Conservation (phyloP, 148 eudicot genomes). For the Polygonum maritimum region DNA sequence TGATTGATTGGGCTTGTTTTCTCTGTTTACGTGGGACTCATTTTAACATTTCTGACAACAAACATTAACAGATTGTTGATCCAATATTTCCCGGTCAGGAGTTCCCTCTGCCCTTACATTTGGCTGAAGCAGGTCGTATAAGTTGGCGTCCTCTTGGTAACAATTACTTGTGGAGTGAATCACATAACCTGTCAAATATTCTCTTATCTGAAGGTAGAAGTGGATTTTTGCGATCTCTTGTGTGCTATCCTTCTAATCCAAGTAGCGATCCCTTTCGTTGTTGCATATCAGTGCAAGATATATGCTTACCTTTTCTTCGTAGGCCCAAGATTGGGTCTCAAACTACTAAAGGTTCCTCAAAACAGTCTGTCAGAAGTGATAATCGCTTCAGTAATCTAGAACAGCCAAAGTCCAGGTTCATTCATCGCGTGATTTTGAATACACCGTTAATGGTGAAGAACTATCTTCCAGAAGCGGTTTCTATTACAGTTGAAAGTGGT, state of each 20-base stretch:
- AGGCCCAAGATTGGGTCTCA: conserved; percentile 23
- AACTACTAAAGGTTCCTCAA: conserved; percentile 17
- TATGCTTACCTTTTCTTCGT: conserved; percentile 48
- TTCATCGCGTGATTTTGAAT: conserved; percentile 59
- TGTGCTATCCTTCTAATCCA: conserved; percentile 91
- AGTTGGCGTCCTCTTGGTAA: conserved; percentile 93
- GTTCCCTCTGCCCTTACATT: conserved; percentile 89
- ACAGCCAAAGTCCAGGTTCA: conserved; percentile 42
- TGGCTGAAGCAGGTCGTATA: conserved; percentile 86
- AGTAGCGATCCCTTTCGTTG: conserved; percentile 90
- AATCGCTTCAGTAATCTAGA: conserved; percentile 21
- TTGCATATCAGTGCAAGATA: conserved; percentile 68
- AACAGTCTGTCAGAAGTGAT: conserved; percentile 23
- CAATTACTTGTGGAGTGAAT: conserved; percentile 90
- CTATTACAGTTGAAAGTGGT: conserved; percentile 68
- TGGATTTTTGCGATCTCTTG: conserved; percentile 72
- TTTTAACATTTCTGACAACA: neutral
- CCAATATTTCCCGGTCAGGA: conserved; percentile 83
- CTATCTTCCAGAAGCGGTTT: conserved; percentile 60
- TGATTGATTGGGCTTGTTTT: neutral
- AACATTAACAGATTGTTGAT: conserved; percentile 48
- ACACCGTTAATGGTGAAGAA: conserved; percentile 73
- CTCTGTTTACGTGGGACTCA: neutral
- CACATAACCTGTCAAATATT: conserved; percentile 70
- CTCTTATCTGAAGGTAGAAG: conserved; percentile 56